Evolutionary conservation across 495 filamentous ascomycete genomes (phyloP), one percentile per base, ranked within the genome.

Genomic region (Penicillium pulvis): DNA sequence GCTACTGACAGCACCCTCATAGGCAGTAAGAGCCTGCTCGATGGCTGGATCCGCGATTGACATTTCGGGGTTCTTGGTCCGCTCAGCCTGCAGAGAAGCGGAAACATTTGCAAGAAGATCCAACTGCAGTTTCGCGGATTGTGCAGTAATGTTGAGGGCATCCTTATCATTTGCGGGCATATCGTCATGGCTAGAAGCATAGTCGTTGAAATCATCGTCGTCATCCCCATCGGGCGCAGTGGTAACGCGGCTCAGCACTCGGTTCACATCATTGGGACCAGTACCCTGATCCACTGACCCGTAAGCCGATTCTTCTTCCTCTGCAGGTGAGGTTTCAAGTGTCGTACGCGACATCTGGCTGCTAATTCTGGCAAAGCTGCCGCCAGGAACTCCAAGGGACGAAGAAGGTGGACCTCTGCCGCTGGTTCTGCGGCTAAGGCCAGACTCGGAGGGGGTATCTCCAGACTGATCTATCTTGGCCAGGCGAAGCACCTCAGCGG

Each of bases 71-170:
- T 90, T 88, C 60, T 79, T 89, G 12, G 75, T 68, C 26, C 83
- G 82, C 73, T 97, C 90, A 2, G 79, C 72, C 58, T 94, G 86
- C 51, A 98, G 73, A 17, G 95, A 94, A 8, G 88, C 77, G 42
- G 91, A 88, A 30, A 98, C 90, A 62, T 90, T 90, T 12, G 86
- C 83, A 51, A 98, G 82, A 30, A 96, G 86, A 64, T 96, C 93
- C 14, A 98, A 81, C 68, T 98, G 94, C 23, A 98, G 74, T 65
- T 89, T 93, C 7, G 92, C 91, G 23, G 95, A 97, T 69, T 97
- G 93, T 1, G 93, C 94, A 3, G 93, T 94, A 59, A 98, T 97
- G 65, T 91, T 90, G 69, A 98, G 90, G 28, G 93, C 91, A 71
- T 98, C 94, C 71, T 92, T 94, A 67, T 82, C 91, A 23, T 83